phyloP scores from a whole-genome alignment of 2,329 filamentous ascomycete genomes.

The Acephala macrosclerotiorum region DNA sequence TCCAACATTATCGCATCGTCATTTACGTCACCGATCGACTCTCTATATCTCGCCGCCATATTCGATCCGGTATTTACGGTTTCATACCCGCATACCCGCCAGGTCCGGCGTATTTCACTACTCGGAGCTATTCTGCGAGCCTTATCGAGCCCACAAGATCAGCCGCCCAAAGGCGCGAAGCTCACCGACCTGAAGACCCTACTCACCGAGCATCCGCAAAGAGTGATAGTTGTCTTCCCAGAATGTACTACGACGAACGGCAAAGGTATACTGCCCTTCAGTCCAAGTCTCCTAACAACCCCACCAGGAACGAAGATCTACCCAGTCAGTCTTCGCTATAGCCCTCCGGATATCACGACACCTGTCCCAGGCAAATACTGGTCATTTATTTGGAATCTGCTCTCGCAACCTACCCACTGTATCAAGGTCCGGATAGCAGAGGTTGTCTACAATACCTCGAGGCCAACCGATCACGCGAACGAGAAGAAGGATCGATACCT shows the following conservation, averaged over 20 bases:
- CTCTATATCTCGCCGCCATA: constrained; percentile 91
- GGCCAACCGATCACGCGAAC: constrained; percentile 35
- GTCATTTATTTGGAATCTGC: constrained; percentile 83
- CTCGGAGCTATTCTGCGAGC: constrained; percentile 77
- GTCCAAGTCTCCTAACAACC: constrained; percentile 75
- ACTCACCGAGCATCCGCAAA: constrained; percentile 71
- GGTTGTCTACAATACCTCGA: constrained; percentile 63
- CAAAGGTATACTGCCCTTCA: constrained; percentile 84
- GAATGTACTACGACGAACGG: constrained; percentile 96
- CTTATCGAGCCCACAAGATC: constrained; percentile 64
- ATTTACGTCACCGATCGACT: constrained; percentile 91
- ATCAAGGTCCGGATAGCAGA: constrained; percentile 92
- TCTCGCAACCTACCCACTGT: constrained; percentile 84
- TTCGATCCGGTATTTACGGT: constrained; percentile 96
- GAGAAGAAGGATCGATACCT: constrained; percentile 45
- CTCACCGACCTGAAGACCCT: constrained; percentile 71
- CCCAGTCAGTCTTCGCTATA: constrained; percentile 89
- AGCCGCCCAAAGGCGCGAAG: constrained; percentile 53
- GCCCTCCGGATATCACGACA: constrained; percentile 87
- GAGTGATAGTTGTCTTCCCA: constrained; percentile 86
- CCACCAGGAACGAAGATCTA: constrained; percentile 79
- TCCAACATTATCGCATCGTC: constrained; percentile 87
- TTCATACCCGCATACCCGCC: constrained; percentile 77
- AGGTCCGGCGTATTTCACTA: constrained; percentile 80
- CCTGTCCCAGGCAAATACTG: constrained; percentile 79